phyloP scores from a whole-genome alignment of 768 basidiomycete genomes.

The Pleurotus ostreatus region DNA sequence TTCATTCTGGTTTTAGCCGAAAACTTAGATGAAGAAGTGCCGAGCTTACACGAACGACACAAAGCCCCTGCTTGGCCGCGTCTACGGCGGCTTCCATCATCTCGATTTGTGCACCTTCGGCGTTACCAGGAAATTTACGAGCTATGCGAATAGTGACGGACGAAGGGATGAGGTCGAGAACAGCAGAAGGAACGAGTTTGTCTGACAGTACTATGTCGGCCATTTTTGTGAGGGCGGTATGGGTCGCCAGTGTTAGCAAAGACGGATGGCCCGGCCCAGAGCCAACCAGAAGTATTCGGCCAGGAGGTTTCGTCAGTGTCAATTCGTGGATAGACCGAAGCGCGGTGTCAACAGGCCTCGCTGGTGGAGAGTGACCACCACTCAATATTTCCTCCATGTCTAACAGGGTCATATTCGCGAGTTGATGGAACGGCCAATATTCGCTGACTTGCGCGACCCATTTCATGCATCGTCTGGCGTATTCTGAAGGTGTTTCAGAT shows the following conservation, averaged over 20 bases:
- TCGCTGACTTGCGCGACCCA: slow-evolving; percentile 97
- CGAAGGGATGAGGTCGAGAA: slow-evolving; percentile 80
- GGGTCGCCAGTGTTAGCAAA: slow-evolving; percentile 85
- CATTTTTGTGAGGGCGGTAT: slow-evolving; percentile 68
- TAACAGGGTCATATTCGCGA: slow-evolving; percentile 60
- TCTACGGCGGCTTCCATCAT: slow-evolving; percentile 91
- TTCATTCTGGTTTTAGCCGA: slow-evolving; percentile 21
- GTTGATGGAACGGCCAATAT: slow-evolving; percentile 83
- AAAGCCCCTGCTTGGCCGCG: slow-evolving; percentile 73
- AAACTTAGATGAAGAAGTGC: background rate
- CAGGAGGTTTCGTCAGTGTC: slow-evolving; percentile 31
- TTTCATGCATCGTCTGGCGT: slow-evolving; percentile 66
- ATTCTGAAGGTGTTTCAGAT: slow-evolving; percentile 39
- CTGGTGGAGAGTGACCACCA: slow-evolving; percentile 23
- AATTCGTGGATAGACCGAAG: slow-evolving; percentile 26
- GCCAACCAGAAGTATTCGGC: slow-evolving; percentile 86
- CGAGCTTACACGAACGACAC: slow-evolving; percentile 75
- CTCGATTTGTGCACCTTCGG: slow-evolving; percentile 90
- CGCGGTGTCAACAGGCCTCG: background rate
- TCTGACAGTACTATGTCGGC: slow-evolving; percentile 92
- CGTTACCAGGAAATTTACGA: slow-evolving; percentile 96
- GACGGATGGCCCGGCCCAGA: slow-evolving; percentile 96
- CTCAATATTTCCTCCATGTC: slow-evolving; percentile 69
- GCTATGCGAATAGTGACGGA: slow-evolving; percentile 80
- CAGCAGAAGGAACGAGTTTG: slow-evolving; percentile 89